These are phyloP conservation scores for Vicia villosa DNA, from an alignment of 306 rosid species.

Conservation along the genomic window DNA sequence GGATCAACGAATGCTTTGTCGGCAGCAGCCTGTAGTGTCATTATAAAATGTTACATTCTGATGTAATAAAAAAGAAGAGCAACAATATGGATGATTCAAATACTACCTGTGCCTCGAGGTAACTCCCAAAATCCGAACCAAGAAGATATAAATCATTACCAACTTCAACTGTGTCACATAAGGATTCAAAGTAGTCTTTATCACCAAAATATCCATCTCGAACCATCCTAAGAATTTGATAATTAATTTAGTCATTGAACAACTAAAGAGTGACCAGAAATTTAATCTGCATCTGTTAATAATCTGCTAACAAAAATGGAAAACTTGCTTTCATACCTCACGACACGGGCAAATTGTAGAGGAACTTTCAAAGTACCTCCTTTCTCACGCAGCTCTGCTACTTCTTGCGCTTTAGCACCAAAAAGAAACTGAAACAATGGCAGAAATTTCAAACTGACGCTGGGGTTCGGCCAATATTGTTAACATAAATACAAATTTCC, in stretches of 20 bases:
- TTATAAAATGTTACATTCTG: constrained; percentile 9
- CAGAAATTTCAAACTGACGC: constrained; percentile 20
- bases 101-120: constrained; percentile 75
- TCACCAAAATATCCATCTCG: constrained; percentile 71
- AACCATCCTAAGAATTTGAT: constrained; percentile 56
- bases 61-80: background rate
- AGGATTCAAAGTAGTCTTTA: constrained; percentile 61
- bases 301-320: constrained; percentile 5
- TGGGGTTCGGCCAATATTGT: background rate
- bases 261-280: background rate
- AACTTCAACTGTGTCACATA: constrained; percentile 64
- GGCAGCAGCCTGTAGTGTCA: constrained; percentile 61
- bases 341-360: constrained; percentile 63
- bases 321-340: constrained; percentile 44
- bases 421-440: constrained; percentile 62
- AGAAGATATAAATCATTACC: constrained; percentile 63
- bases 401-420: constrained; percentile 69
- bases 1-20: constrained; percentile 65
- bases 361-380: constrained; percentile 45
- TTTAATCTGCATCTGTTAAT: constrained; percentile 3
- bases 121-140: constrained; percentile 66
- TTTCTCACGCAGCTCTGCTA: constrained; percentile 58
- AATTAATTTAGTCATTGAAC: constrained; percentile 17
- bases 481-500: constrained; percentile 22
- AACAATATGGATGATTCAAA: background rate